Conservation (phyloP, 2,329 filamentous ascomycete species). For the Paraphaeosphaeria minitans region DNA sequence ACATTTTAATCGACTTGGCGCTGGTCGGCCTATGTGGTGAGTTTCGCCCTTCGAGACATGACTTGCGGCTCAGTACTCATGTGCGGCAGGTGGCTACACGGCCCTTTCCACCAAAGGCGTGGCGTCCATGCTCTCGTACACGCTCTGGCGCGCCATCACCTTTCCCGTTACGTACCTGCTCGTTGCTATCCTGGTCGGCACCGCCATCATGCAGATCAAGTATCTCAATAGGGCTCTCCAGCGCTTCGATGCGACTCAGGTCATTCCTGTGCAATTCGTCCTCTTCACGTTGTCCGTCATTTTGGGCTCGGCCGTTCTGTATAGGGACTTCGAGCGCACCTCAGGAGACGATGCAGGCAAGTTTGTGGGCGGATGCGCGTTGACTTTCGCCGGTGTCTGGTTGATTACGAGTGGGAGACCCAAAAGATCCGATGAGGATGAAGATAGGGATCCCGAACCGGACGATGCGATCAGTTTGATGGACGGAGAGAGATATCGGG, state of each 20-base stretch:
- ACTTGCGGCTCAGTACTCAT: slow-evolving; percentile 23
- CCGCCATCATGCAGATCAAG: slow-evolving; percentile 94
- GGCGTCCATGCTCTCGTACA: slow-evolving; percentile 91
- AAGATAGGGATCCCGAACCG: slow-evolving; percentile 47
- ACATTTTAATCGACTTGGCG: slow-evolving; percentile 89
- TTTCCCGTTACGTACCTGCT: slow-evolving; percentile 91
- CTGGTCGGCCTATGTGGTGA: slow-evolving; percentile 91
- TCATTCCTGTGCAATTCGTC: slow-evolving; percentile 97
- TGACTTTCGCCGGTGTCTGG: slow-evolving; percentile 97
- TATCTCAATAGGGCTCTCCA: slow-evolving; percentile 92
- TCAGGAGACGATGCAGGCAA: slow-evolving; percentile 74
- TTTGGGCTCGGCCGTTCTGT: slow-evolving; percentile 87
- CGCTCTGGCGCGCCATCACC: slow-evolving; percentile 83
- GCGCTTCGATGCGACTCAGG: slow-evolving; percentile 94
- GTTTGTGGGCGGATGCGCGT: slow-evolving; percentile 85
- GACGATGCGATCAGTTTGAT: slow-evolving; percentile 51
- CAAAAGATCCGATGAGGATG: slow-evolving; percentile 61
- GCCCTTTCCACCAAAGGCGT: slow-evolving; percentile 95
- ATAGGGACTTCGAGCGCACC: slow-evolving; percentile 90
- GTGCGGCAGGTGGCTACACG: slow-evolving; percentile 78
- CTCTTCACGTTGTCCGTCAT: slow-evolving; percentile 96
- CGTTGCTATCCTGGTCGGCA: slow-evolving; percentile 76
- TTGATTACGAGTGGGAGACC: slow-evolving; percentile 87
- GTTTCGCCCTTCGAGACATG: background rate
- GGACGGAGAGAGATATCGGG: slow-evolving; percentile 47